Evolutionary conservation across 139 green algal genomes (phyloP), one percentile per base, ranked within the genome.

Genomic region (Auxenochlorella protothecoides): DNA sequence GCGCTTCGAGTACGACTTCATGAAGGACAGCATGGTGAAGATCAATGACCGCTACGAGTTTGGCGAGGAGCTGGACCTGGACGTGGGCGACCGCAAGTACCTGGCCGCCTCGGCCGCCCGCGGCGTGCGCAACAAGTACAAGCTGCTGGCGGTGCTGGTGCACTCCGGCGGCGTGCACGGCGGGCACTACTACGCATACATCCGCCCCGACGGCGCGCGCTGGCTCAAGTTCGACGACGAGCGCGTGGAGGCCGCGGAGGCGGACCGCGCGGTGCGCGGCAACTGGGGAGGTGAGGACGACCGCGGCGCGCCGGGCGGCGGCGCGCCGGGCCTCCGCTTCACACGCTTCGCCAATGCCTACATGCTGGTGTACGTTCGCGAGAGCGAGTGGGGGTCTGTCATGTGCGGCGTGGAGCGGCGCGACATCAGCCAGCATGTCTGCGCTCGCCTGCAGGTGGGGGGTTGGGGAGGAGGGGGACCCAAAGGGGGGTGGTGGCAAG

Each of bases 191-290:
- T 98, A 93, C 67, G 90, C 92, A 5, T 95, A 84, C 79, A 84
- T 92, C 66, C 72, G 86, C 27, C 87, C 87, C 4, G 82, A 89
- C 55, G 88, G 86, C 63, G 75, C 86, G 68, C 76, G 84, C 65
- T 98, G 93, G 93, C 86, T 92, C 63, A 93, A 92, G 74, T 99
- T 98, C 80, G 94, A 99, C 68, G 93, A 98, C 68, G 94, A 97
- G 71, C 74, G 84, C 13, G 89, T 99, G 53, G 90, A 84, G 4
- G 88, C 88, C 72, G 91, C 88, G 75, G 75, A 90, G 8, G 64
- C 67, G 12, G 70, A 80, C n/a, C 71, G 81, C 10, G 95, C 95
- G 1, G 66, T 97, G 63, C 83, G 96, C 5, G 90, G 94, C 68
- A 93, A 99, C 81, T 99, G 85, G 79, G 95, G 95, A 66, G 88